Evolutionary conservation across 208 protist genomes (phyloP), one percentile per base, ranked within the genome.

Genomic region (Naegleria fowleri): DNA sequence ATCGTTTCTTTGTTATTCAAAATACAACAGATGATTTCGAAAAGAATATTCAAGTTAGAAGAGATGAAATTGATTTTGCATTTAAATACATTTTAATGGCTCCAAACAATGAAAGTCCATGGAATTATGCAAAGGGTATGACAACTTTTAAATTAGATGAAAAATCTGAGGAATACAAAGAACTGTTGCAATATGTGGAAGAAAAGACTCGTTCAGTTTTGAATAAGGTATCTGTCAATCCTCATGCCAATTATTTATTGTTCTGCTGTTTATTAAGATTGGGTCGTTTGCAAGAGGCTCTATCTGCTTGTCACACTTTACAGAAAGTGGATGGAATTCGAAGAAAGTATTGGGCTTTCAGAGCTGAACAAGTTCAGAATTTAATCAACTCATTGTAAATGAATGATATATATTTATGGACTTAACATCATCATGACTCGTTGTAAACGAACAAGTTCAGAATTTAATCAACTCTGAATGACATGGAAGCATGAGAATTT

Each of bases 1-100:
- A 98, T 67, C 59, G 95, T 38, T 96, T 93, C 90, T 97, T 94
- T 92, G 89, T 97, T 0, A 88, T 97, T 1, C 22, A 29, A 39
- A 7, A 39, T 15, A 92, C 52, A 38, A 75, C 0, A 33, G 2
- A 7, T 41, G 40, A 29, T 79, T 83, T 29, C 9, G 19, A 38
- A 29, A 33, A 39, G 13, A 79, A 79, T 79, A 36, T 79, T 13
- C 29, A 38, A 11, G n/a, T 95, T 0, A 38, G 93, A 58, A 58
- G 40, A 25, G n/a, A 88, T 36, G 95, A 96, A 67, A 87, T 94
- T 38, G 83, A 92, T 15, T 94, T 91, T 55, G 83, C 92, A 11
- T 22, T 95, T 4, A 16, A 6, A 33, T 75, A 88, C 9, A 92
- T 95, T 36, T 58, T 43, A 16, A 79, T 55, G 51, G 88, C 92